Evolutionary conservation across 1,139 yeast genomes (phyloP).

Genomic region (Magnusiomyces fungicola): DNA sequence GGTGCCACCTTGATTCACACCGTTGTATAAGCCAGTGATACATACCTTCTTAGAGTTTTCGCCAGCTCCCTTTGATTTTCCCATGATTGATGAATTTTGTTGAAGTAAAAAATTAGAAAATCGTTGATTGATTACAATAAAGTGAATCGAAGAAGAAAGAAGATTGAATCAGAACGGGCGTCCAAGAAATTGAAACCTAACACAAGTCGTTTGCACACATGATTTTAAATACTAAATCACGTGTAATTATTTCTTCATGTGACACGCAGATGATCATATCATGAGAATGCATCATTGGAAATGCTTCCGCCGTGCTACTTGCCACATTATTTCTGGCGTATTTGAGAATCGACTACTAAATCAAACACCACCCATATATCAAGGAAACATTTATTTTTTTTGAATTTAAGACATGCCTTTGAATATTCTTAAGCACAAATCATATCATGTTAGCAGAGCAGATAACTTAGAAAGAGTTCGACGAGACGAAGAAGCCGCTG

Average conservation of each 20-base stretch:
- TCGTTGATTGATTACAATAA: neutral
- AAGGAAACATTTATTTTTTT: neutral
- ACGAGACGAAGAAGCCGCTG: constrained; percentile 27
- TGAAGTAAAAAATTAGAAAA: neutral
- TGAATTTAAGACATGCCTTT: constrained; percentile 23
- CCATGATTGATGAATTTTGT: constrained; percentile 33
- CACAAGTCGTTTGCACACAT: too few relatives aligned
- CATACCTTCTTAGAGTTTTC: constrained; percentile 50
- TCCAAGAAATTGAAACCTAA: too few relatives aligned
- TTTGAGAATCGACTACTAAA: too few relatives aligned
- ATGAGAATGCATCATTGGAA: too few relatives aligned
- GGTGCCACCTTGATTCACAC: neutral
- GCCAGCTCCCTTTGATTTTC: constrained; percentile 43
- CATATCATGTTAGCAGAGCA: constrained; percentile 29
- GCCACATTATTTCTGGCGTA: too few relatives aligned
- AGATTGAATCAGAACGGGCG: too few relatives aligned
- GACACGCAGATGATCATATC: too few relatives aligned
- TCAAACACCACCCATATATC: neutral
- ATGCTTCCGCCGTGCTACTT: too few relatives aligned
- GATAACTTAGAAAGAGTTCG: constrained; percentile 27
- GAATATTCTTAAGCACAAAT: constrained; percentile 27
- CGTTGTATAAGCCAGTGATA: too few relatives aligned
- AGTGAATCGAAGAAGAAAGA: neutral
- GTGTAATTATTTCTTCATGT: too few relatives aligned
- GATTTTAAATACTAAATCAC: too few relatives aligned